Evolutionary conservation across 257 asterid species (phyloP), one percentile per base, ranked within the genome.

Genomic region (Solanum medicagineum): DNA sequence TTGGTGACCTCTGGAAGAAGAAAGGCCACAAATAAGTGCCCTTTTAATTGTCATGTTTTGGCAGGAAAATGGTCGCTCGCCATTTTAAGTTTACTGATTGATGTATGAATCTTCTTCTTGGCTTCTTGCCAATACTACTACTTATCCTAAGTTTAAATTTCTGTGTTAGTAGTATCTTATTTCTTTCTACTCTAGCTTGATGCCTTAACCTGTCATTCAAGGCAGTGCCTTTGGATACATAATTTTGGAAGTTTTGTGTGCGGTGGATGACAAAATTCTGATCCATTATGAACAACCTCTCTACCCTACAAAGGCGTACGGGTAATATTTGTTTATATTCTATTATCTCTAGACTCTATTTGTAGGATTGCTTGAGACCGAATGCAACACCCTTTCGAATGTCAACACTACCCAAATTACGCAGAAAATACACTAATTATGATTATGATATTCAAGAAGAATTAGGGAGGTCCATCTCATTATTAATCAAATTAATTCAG

Each of bases 1-100:
- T 97, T 88, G 99, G 98, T 77, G 98, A 96, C 74, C 88, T 96
- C 84, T 97, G 98, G 98, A 97, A 88, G 86, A 97, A 89, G 96
- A 97, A 91, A 89, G 94, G 96, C 32, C 93, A 93, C 81, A 96
- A 94, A 75, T 84, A 85, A 85, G 74, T 69, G 26, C 26, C 60
- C 11, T n/a, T 82, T n/a, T 20, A 63, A 16, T 79, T 3, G 86
- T 59, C 10, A 70, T 42, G 83, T 81, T 19, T 81, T 26, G 42
- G 10, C 45, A 19, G 88, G 74, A 86, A 73, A 70, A 89, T 90
- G 92, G 91, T 86, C 86, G 26, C 92, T 88, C 85, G 68, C 93
- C 94, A 90, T 89, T 88, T 66, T 74, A 40, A 54, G 51, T 42
- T 53, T 86, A 29, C 14, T 59, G 53, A n/a, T 12, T 54, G 4